Percentiles rank a stretch among this genome's conserved stretches.
These are phyloP conservation scores for Clonostachys rosea DNA, from an alignment of 2,329 filamentous ascomycete genomes.

Conservation along the genomic window DNA sequence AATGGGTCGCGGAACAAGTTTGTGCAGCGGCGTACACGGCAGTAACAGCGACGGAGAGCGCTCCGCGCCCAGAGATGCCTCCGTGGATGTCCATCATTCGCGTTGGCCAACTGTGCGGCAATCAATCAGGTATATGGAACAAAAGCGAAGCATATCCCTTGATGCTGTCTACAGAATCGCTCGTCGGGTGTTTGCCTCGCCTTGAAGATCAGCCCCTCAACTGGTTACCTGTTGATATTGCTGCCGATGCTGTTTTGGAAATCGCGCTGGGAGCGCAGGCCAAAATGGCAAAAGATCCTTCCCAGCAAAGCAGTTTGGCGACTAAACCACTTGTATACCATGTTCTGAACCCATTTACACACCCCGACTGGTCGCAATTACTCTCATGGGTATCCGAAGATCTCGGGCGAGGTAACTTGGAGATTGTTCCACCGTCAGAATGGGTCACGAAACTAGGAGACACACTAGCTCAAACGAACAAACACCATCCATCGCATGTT, in stretches of 20 bases:
- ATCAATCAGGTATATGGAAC: slow-evolving; percentile 45
- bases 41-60: background rate
- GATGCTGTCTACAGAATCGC: slow-evolving; percentile 38
- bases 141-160: slow-evolving; percentile 45
- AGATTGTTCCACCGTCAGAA: slow-evolving; percentile 3
- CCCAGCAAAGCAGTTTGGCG: too few species aligned
- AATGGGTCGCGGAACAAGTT: slow-evolving; percentile 32
- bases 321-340: slow-evolving; percentile 9
- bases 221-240: slow-evolving; percentile 41
- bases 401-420: background rate
- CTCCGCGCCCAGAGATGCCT: too few species aligned
- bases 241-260: slow-evolving; percentile 32
- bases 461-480: background rate
- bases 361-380: slow-evolving; percentile 11
- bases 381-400: slow-evolving; percentile 6
- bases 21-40: slow-evolving; percentile 23
- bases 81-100: slow-evolving; percentile 25
- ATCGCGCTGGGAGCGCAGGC: slow-evolving; percentile 9
- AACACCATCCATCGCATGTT: slow-evolving; percentile 11
- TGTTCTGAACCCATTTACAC: slow-evolving; percentile 10
- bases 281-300: background rate
- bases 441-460: slow-evolving; percentile 11
- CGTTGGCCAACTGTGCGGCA: slow-evolving; percentile 46
- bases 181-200: slow-evolving; percentile 24
- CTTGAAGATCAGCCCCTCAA: slow-evolving; percentile 26